phyloP scores from a whole-genome alignment of 2,329 filamentous ascomycete species.

The Gaeumannomyces tritici region DNA sequence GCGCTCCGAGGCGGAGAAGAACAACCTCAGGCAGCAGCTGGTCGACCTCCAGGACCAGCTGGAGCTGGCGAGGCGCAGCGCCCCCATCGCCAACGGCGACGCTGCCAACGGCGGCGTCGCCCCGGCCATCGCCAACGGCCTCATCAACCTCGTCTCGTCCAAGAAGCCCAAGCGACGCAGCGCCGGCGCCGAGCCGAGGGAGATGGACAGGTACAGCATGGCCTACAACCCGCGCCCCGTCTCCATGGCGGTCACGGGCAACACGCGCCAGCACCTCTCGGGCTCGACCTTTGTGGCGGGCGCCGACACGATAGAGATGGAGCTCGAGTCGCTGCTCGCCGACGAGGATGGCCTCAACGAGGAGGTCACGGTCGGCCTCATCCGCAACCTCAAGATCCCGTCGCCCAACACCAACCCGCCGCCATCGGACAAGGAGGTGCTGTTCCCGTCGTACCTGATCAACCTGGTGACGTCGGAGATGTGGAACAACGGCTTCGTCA shows the following conservation, averaged over 20 bases:
- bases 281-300: conserved; percentile 71
- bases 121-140: conserved; percentile 54
- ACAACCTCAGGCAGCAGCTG: conserved; percentile 77
- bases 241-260: conserved; percentile 77
- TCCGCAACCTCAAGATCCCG: conserved; percentile 93
- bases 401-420: conserved; percentile 77
- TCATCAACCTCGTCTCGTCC: conserved; percentile 93
- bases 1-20: conserved; percentile 76
- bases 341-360: conserved; percentile 96
- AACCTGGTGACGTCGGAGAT: conserved; percentile 98
- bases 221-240: conserved; percentile 92
- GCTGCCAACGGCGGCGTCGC: conserved; percentile 49
- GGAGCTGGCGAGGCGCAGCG: conserved; percentile 71
- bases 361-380: conserved; percentile 92
- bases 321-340: conserved; percentile 85
- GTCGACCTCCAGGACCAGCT: conserved; percentile 86
- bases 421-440: conserved; percentile 94
- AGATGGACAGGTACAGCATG: conserved; percentile 81
- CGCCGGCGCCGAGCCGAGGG: conserved; percentile 75
- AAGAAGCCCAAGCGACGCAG: conserved; percentile 96
- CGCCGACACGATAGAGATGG: conserved; percentile 85
- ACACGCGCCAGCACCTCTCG: conserved; percentile 50
- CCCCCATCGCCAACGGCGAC: conserved; percentile 64
- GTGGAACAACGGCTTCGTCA: conserved; percentile 99
- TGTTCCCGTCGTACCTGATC: conserved; percentile 98